A percentile compares a stretch with the other conserved stretches of the same genome.
Conservation (phyloP, 2,329 filamentous ascomycete genomes). For the Diaporthe velutina region DNA sequence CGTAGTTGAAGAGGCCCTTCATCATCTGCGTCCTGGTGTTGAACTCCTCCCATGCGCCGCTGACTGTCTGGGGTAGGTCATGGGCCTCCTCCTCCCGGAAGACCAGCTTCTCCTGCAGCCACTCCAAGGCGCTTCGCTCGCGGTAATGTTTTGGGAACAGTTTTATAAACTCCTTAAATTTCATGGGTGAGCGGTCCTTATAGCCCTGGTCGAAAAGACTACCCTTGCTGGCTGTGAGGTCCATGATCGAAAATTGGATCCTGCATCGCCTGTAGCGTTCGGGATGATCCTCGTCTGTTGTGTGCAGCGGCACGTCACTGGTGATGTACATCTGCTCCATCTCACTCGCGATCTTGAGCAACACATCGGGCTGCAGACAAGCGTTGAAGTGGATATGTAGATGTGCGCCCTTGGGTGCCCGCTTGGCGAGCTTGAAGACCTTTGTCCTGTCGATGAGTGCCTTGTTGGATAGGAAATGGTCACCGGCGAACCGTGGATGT, state of each 20-base stretch:
- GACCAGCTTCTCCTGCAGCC: conserved; percentile 73
- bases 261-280: conserved; percentile 63
- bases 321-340: conserved; percentile 78
- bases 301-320: conserved; percentile 66
- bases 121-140: conserved; percentile 55
- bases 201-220: conserved; percentile 66
- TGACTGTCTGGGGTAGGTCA: conserved; percentile 60
- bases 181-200: conserved; percentile 57
- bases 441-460: conserved; percentile 67
- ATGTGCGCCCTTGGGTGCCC: conserved; percentile 79
- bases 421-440: conserved; percentile 67
- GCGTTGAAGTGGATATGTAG: conserved; percentile 84
- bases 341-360: conserved; percentile 67
- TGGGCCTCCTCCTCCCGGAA: conserved; percentile 73
- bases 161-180: conserved; percentile 55
- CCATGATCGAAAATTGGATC: conserved; percentile 71
- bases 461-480: conserved; percentile 71
- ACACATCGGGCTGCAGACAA: conserved; percentile 71
- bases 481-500: conserved; percentile 61
- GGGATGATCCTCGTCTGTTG: conserved; percentile 46
- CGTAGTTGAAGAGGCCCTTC: conserved; percentile 71
- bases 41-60: conserved; percentile 71
- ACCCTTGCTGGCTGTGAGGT: conserved; percentile 48
- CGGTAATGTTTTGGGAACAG: conserved; percentile 49
- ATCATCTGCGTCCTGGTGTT: conserved; percentile 64